Evolutionary conservation across 345 rosid species (phyloP).

Genomic region (Eucalyptus brandiana): DNA sequence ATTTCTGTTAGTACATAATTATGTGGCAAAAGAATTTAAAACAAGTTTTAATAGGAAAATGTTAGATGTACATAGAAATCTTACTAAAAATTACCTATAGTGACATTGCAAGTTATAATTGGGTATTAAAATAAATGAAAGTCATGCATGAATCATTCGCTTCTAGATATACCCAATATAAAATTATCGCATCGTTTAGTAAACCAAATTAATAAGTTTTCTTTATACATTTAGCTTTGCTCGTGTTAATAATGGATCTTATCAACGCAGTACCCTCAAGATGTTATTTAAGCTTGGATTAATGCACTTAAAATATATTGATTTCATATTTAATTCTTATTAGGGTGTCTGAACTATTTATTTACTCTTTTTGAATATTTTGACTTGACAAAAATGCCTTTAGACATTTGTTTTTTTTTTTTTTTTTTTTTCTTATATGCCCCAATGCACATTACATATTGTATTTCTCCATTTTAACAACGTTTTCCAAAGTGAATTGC

Average conservation of each 20-base stretch:
- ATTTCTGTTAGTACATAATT: background rate
- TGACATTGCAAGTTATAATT: background rate
- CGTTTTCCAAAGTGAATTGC: background rate
- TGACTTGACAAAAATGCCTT: background rate
- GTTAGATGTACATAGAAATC: background rate
- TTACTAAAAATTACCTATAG: too few relatives aligned
- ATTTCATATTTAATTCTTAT: background rate
- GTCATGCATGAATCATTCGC: background rate
- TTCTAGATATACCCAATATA: background rate
- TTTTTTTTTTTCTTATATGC: background rate
- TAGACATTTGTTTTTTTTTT: background rate
- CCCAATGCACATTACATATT: background rate
- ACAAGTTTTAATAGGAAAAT: background rate
- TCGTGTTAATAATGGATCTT: background rate
- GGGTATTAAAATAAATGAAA: background rate
- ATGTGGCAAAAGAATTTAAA: background rate
- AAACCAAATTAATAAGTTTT: background rate
- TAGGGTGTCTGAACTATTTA: background rate
- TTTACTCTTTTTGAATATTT: background rate
- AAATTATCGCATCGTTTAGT: background rate
- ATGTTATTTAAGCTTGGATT: background rate
- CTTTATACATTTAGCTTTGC: background rate
- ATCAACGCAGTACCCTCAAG: background rate
- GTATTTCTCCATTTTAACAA: background rate
- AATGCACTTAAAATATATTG: background rate